These are phyloP conservation scores for Bimuria novae-zelandiae DNA, from an alignment of 2,329 filamentous ascomycete species.

Conservation along the genomic window DNA sequence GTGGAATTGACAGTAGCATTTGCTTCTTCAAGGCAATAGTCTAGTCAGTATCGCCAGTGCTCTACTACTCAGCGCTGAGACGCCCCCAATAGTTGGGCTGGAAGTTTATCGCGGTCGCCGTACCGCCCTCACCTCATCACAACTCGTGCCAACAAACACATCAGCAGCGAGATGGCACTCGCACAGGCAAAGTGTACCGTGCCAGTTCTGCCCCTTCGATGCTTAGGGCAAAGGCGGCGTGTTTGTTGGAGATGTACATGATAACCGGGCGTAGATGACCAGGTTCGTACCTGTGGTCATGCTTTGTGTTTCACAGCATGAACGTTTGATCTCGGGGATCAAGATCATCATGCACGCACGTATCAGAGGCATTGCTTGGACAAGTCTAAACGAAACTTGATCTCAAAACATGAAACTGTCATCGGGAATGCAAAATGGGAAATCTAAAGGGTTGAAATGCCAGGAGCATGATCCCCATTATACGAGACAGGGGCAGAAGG, in stretches of 20 bases:
- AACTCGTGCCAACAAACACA: constrained; percentile 2
- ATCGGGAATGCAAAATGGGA: constrained; percentile 4
- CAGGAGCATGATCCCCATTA: background rate
- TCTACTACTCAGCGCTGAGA: constrained; percentile 1
- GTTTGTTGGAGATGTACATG: background rate
- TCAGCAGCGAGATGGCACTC: background rate
- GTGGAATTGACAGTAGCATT: background rate
- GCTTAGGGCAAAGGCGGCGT: background rate
- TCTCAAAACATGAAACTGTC: background rate
- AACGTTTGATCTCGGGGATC: background rate
- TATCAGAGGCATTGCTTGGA: constrained; percentile 1
- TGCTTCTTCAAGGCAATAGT: background rate
- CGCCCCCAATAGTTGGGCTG: background rate
- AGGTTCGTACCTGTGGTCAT: constrained; percentile 3
- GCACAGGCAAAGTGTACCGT: background rate
- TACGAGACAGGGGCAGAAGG: background rate
- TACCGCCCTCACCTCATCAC: background rate
- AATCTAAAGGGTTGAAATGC: background rate
- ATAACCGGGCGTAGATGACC: background rate
- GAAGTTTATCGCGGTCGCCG: background rate
- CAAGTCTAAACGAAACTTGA: constrained; percentile 4
- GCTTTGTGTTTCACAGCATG: constrained; percentile 1
- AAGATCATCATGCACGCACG: constrained; percentile 1
- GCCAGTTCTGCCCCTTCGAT: background rate
- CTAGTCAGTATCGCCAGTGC: background rate